Conservation (phyloP, 1,139 yeast genomes). For the Protomyces inouyei region DNA sequence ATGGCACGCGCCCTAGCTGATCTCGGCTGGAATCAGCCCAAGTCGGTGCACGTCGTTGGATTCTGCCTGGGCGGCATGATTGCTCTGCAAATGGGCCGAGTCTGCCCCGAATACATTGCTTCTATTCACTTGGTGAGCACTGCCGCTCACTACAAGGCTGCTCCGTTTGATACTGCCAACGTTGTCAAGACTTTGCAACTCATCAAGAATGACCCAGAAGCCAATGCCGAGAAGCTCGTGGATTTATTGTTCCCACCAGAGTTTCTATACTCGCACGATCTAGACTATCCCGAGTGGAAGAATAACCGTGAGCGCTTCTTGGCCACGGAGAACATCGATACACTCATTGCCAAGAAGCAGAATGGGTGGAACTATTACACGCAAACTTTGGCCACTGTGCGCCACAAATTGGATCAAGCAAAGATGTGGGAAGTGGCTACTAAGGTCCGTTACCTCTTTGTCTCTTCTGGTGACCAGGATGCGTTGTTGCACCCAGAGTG, state of each 20-base stretch:
- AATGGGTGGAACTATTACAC: slow-evolving; percentile 3
- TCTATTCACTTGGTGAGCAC: slow-evolving; percentile 13
- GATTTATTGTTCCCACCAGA: slow-evolving; percentile 20
- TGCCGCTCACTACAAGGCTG: slow-evolving; percentile 3
- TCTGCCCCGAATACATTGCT: slow-evolving; percentile 21
- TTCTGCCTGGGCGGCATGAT: slow-evolving; percentile 22
- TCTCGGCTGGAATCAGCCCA: slow-evolving; percentile 12
- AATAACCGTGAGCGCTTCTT: slow-evolving; percentile 10
- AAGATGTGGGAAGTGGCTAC: slow-evolving; percentile 20
- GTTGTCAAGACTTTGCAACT: slow-evolving; percentile 2
- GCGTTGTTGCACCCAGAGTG: slow-evolving; percentile 11
- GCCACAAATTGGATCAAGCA: slow-evolving; percentile 5
- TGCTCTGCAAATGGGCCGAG: slow-evolving; percentile 24
- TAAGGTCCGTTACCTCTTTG: slow-evolving; percentile 19
- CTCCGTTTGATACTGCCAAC: slow-evolving; percentile 1
- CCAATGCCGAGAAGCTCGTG: not conserved
- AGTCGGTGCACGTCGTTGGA: slow-evolving; percentile 13
- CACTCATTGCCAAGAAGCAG: slow-evolving; percentile 8
- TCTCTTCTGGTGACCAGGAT: slow-evolving; percentile 14
- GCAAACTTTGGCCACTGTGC: slow-evolving; percentile 2
- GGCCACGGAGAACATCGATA: not conserved
- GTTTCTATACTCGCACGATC: slow-evolving; percentile 3
- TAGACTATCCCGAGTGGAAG: not conserved
- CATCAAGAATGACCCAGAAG: slow-evolving; percentile 4
- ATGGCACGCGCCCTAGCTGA: slow-evolving; percentile 12